Conservation (phyloP, 23 red algal genomes). For the Porphyridium purpureum region DNA sequence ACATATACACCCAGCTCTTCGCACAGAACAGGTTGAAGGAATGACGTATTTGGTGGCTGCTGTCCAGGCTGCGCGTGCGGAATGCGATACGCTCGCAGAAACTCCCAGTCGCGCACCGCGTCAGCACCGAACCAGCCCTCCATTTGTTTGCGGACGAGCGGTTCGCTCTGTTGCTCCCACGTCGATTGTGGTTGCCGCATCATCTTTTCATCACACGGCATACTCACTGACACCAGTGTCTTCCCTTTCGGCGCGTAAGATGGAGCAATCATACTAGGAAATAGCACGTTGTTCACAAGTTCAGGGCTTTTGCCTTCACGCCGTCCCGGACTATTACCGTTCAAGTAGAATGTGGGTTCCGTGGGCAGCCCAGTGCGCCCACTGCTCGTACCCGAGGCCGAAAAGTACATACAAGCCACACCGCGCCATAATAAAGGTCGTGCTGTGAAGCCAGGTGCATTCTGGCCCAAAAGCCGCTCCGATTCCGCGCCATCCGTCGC, state of each 20-base stretch:
- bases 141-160: constrained; percentile 28
- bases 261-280: constrained; percentile 38
- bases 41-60: too few relatives aligned
- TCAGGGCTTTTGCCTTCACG: constrained; percentile 17
- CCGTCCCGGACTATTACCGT: too few relatives aligned
- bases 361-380: constrained; percentile 10
- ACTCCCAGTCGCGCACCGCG: constrained; percentile 46
- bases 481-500: constrained; percentile 51
- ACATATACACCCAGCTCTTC: constrained; percentile 12
- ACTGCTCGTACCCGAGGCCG: constrained; percentile 4
- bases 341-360: constrained; percentile 37
- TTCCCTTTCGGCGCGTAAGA: constrained; percentile 47
- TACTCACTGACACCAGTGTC: constrained; percentile 53
- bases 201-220: constrained; percentile 19
- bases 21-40: too few relatives aligned
- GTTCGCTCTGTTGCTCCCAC: constrained; percentile 18
- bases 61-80: constrained; percentile 6
- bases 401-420: constrained; percentile 70
- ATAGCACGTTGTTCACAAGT: constrained; percentile 67
- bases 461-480: constrained; percentile 17
- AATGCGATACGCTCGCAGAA: constrained; percentile 21
- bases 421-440: background rate
- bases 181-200: constrained; percentile 3
- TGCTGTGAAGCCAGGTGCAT: background rate
- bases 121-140: constrained; percentile 37